Base-by-base conservation (phyloP, 768 basidiomycete species). In the Trametes coccinea region DNA sequence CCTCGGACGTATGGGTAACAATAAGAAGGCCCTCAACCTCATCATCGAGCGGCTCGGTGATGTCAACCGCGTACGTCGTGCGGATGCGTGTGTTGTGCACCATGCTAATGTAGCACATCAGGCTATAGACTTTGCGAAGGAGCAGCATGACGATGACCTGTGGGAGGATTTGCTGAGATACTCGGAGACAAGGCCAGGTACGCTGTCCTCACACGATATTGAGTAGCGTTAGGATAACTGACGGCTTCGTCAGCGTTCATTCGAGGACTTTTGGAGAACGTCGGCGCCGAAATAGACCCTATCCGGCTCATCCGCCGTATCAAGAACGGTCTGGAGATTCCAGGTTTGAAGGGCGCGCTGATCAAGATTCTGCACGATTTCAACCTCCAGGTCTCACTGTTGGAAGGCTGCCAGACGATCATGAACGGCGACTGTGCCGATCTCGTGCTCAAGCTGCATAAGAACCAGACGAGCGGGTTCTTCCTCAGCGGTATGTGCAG, bases 121-220 rank as follows among this genome's bases (percentile, higher is more conserved):
- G 93, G 94, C 96, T 3, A 98, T 99, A 69, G 96, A 98, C 60
- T 99, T 99, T 64, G 96, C 95, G 2, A 96, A 95, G 69, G 95
- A 98, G 72, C 96, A 98, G 73, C 89, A 88, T 54, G 97, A 98
- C 64, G 89, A 95, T 62, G 97, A 98, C 72, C 84, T 99, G 0
- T 99, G 96, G 97, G 96, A 98, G 68, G 96, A 98, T 71, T 81
- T 99, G 8, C 77, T 99, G 30, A 87, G 82, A 61, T 98, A 98
- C 69, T 96, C 95, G 0, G 97, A 98, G 73, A 95, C 92, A 10
- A 80, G 94, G 60, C 97, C 97, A 41, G 76, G 94, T 94, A 37
- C 11, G 33, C 22, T 22, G 22, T 22, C 1, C 22, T 22, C 22
- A 1, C 22, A 22, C 22, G 22, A 22, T 22, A 22, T 22, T 22